These are phyloP conservation scores for Neurospora africana DNA, from an alignment of 495 filamentous ascomycete species.

Conservation along the genomic window DNA sequence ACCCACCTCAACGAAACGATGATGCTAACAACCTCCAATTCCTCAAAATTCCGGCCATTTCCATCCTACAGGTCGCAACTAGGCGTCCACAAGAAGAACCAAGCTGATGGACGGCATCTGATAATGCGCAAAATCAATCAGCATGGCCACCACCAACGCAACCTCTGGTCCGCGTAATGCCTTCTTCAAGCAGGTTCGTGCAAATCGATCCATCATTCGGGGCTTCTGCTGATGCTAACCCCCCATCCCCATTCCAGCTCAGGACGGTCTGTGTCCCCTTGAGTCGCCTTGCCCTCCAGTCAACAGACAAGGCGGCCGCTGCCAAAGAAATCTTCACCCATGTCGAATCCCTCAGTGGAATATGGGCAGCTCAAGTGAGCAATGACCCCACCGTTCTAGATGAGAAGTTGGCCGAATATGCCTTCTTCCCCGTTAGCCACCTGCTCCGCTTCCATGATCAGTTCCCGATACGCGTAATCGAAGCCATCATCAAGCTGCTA, in stretches of 20 bases:
- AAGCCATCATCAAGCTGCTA: constrained; percentile 64
- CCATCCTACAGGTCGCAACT: neutral
- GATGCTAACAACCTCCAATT: neutral
- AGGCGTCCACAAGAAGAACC: neutral
- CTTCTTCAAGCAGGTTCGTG: constrained; percentile 22
- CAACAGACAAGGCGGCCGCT: constrained; percentile 42
- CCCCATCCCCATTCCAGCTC: constrained; percentile 9
- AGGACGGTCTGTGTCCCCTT: constrained; percentile 63
- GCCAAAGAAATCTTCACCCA: constrained; percentile 44
- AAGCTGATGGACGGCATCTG: neutral
- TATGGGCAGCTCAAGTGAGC: constrained; percentile 42
- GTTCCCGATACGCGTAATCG: constrained; percentile 61
- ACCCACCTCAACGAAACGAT: no score
- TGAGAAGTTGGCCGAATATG: constrained; percentile 79
- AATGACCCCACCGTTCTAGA: constrained; percentile 51
- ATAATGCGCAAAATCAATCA: neutral
- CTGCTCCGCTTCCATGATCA: constrained; percentile 67
- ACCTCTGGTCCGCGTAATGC: constrained; percentile 12
- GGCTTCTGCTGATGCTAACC: neutral
- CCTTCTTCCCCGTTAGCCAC: constrained; percentile 85
- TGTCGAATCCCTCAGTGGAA: constrained; percentile 41
- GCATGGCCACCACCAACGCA: constrained; percentile 9
- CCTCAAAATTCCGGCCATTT: neutral
- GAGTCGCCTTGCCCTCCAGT: constrained; percentile 55
- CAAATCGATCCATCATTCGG: neutral